Evolutionary conservation across 257 asterid genomes (phyloP), one percentile per base, ranked within the genome.

Genomic region (Thymus mandschuricus): DNA sequence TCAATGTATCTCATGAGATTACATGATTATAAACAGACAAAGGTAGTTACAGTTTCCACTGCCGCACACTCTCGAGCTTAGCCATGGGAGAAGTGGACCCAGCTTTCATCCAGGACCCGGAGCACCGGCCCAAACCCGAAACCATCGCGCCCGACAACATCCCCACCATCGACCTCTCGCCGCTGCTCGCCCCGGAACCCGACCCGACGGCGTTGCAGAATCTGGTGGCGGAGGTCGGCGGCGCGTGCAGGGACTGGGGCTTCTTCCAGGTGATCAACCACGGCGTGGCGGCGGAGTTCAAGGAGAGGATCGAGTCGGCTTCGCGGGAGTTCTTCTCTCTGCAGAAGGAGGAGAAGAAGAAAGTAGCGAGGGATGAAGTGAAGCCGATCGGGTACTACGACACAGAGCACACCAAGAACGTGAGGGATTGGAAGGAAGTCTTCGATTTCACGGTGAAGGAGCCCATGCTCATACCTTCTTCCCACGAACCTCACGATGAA

Each of bases 381-480:
- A 82, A 83, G 28, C 90, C 90, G 0, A 2, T 43, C 0, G 90
- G 90, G 12, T 85, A 82, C 49, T 85, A 81, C n/a, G 87, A 85
- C 44, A 83, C 84, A 0, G 92, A 86, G 80, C 87, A 76, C 10
- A 86, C 92, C 0, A 86, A 86, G 75, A 86, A 84, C 33, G 92
- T 86, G 1, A 75, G 92, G 60, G 92, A 86, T n/a, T 86, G 92
- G 92, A 86, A 86, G 41, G 89, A 86, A 61, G 92, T 86, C 33
- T 86, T 86, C 21, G 92, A 86, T 73, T 82, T 84, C 60, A 48
- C 73, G 3, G 72, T 70, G 8, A 40, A 29, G 64, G 78, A 78
- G 45, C 87, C 87, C 28, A 69, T 73, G 29, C 0, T 76, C 9
- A 64, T 84, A 2, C 89, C 88, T 0, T 80, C 75, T 44, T 75